Evolutionary conservation across 2,329 filamentous ascomycete species (phyloP), one percentile per base, ranked within the genome.

Genomic region (Paramyrothecium sp.): DNA sequence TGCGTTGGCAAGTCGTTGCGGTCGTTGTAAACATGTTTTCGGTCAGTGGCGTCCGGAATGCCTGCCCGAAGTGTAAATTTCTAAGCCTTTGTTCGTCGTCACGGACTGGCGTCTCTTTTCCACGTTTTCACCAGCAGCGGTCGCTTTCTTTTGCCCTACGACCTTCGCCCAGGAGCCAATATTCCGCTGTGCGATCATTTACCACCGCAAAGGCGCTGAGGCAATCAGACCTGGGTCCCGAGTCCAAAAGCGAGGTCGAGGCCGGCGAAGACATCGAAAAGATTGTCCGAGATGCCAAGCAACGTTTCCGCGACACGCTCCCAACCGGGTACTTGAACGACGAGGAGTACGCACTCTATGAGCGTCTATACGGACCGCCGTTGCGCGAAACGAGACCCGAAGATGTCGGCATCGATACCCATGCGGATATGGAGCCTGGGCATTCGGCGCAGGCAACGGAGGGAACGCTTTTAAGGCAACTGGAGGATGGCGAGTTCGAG

Each of bases 301-400:
- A 91, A 61, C 81, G 85, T 10, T 96, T 92, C 71, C 89, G 92
- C 60, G 88, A 95, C 66, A 87, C 82, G 0, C 73, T 97, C 22
- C 93, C 93, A 0, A 83, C 86, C 33, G 87, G 82, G 34, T 85
- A 91, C 64, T 73, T 97, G 54, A 86, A 80, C 34, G 79, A 81
- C 1, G 83, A 89, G 54, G 92, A 97, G 71, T 87, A 89, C 66
- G 78, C 76, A 51, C 76, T 96, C 1, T 97, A 96, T 72, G 86
- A 89, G 68, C 82, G 92, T 61, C 75, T 96, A 17, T 97, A 95
- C 70, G 94, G 93, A 1, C 80, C 87, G 34, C 91, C 92, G 2
- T 70, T 90, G 60, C 81, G 87, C 47, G 80, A 83, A 54, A 88
- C 85, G 2, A 72, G 67, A 8, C 80, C 83, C 2, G 86, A 88